These are phyloP conservation scores for Colletotrichum sp. DNA, from an alignment of 2,329 filamentous ascomycete species.

Conservation along the genomic window DNA sequence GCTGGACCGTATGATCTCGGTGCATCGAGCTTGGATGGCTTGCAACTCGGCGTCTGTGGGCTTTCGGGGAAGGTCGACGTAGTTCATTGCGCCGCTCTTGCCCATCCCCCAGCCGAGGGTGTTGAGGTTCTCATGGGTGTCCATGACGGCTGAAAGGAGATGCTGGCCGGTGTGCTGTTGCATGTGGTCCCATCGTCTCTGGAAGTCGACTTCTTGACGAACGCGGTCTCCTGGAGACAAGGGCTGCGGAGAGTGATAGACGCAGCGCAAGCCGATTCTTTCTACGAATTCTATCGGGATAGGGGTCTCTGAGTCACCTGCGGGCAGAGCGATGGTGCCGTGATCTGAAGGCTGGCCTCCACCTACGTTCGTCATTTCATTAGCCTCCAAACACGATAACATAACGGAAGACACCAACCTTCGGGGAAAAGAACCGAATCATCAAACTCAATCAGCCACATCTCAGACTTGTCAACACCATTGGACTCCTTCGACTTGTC, in stretches of 20 bases:
- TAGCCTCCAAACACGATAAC: not conserved
- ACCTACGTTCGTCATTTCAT: slow-evolving; percentile 14
- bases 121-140: slow-evolving; percentile 25
- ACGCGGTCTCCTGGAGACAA: slow-evolving; percentile 24
- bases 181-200: slow-evolving; percentile 37
- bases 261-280: slow-evolving; percentile 30
- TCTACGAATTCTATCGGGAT: slow-evolving; percentile 29
- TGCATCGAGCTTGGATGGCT: slow-evolving; percentile 29
- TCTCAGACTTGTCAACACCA: slow-evolving; percentile 5
- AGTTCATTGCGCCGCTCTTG: slow-evolving; percentile 29
- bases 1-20: slow-evolving; percentile 28
- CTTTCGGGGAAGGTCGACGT: slow-evolving; percentile 33
- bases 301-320: not conserved
- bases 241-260: slow-evolving; percentile 25
- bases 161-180: slow-evolving; percentile 38
- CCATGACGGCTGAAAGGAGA: slow-evolving; percentile 35
- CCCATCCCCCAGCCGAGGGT: slow-evolving; percentile 37
- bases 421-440: slow-evolving; percentile 36
- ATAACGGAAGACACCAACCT: slow-evolving; percentile 8
- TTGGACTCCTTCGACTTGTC: slow-evolving; percentile 18
- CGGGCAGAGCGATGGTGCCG: slow-evolving; percentile 24
- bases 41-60: slow-evolving; percentile 28
- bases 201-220: slow-evolving; percentile 31
- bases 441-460: slow-evolving; percentile 33
- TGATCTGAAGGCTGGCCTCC: slow-evolving; percentile 36